Evolutionary conservation across 352 stramenopile genomes (phyloP).

Genomic region (Phytophthora meadii): DNA sequence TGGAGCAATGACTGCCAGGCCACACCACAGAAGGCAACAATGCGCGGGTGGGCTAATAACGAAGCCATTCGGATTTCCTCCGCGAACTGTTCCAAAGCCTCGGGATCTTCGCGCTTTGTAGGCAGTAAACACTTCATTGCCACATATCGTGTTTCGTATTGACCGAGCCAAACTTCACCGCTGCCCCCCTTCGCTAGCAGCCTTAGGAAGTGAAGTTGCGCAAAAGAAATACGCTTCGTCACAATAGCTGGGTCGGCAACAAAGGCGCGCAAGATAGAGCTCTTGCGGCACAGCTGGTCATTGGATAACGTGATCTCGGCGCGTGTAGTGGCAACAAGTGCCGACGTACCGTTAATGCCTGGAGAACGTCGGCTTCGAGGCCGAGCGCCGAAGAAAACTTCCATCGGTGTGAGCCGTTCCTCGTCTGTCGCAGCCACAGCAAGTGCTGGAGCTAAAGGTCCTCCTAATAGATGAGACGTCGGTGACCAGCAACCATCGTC

Average conservation of each 20-base stretch:
- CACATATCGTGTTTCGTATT: constrained; percentile 77
- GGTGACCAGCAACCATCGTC: constrained; percentile 42
- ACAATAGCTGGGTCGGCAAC: constrained; percentile 74
- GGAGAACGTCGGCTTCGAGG: constrained; percentile 42
- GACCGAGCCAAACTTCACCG: constrained; percentile 83
- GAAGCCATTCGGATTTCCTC: constrained; percentile 87
- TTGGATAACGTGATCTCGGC: constrained; percentile 68
- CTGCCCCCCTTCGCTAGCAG: constrained; percentile 80
- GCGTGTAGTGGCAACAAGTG: constrained; percentile 49
- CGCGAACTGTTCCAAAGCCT: constrained; percentile 75
- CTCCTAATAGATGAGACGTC: constrained; percentile 42
- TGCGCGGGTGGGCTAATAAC: constrained; percentile 78
- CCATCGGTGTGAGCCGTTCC: constrained; percentile 55
- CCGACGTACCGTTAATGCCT: constrained; percentile 32
- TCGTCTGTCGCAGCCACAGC: constrained; percentile 30
- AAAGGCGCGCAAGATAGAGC: constrained; percentile 59
- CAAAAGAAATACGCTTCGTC: constrained; percentile 79
- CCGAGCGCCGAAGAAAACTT: constrained; percentile 54
- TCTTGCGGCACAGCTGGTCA: constrained; percentile 68
- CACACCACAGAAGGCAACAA: constrained; percentile 84
- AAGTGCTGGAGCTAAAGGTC: constrained; percentile 30
- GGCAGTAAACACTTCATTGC: constrained; percentile 83
- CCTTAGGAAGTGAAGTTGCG: constrained; percentile 74
- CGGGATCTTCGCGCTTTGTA: constrained; percentile 64
- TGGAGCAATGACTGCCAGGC: constrained; percentile 82